Conservation (phyloP, 2,329 filamentous ascomycete genomes). For the Botrytis cinerea region DNA sequence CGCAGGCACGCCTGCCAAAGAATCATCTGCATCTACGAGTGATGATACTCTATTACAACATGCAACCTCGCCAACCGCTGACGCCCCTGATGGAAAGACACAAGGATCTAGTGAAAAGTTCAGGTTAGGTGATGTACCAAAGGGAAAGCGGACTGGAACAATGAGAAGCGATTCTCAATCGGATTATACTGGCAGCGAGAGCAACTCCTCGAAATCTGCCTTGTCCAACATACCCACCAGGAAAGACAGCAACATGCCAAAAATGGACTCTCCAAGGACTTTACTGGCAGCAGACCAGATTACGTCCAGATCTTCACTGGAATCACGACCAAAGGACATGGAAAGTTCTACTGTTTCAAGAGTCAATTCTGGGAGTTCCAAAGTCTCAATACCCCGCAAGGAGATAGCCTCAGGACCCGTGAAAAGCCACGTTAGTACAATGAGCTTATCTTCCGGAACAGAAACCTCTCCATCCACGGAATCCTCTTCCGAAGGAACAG, state of each 20-base stretch:
- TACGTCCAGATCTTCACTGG: conserved; percentile 58
- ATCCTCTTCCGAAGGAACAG: conserved; percentile 40
- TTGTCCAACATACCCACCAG: conserved; percentile 33
- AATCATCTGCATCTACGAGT: conserved; percentile 32
- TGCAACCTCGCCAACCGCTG: conserved; percentile 34
- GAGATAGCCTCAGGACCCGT: conserved; percentile 49
- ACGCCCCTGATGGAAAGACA: conserved; percentile 42
- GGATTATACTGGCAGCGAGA: conserved; percentile 38
- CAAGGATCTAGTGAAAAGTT: conserved; percentile 58
- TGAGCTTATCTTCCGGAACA: conserved; percentile 36
- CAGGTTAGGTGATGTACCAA: conserved; percentile 79
- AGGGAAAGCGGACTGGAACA: conserved; percentile 55
- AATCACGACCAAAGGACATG: conserved; percentile 59
- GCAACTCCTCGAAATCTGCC: conserved; percentile 42
- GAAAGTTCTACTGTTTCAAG: conserved; percentile 48
- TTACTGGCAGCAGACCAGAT: conserved; percentile 43
- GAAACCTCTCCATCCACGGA: conserved; percentile 41
- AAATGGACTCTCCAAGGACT: conserved; percentile 36
- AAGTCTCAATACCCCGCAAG: conserved; percentile 59
- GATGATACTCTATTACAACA: conserved; percentile 40
- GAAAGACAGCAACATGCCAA: conserved; percentile 22
- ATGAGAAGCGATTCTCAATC: conserved; percentile 43
- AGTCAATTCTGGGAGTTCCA: conserved; percentile 57
- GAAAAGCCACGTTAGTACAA: conserved; percentile 34
- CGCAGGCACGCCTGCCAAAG: conserved; percentile 30